A percentile compares a stretch with the other conserved stretches of the same genome.
Conservation (phyloP, 2,329 filamentous ascomycete species). For the Cladobotryum protrusum region DNA sequence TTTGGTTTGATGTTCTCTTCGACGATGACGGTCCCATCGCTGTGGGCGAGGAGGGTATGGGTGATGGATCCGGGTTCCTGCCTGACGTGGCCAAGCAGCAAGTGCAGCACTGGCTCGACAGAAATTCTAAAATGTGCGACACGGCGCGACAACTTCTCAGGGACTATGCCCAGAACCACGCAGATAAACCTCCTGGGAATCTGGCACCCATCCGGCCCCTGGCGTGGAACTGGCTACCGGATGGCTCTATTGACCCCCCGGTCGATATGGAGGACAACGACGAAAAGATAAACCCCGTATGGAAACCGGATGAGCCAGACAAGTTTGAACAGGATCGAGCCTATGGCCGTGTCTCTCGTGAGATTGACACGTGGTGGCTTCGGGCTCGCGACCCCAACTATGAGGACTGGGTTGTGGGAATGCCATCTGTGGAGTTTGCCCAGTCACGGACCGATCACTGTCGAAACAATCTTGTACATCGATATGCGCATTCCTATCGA, state of each 20-base stretch:
- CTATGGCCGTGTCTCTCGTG: conserved; percentile 56
- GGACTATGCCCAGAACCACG: conserved; percentile 47
- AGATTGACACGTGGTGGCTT: conserved; percentile 61
- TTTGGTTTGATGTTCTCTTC: conserved; percentile 61
- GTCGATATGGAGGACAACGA: conserved; percentile 31
- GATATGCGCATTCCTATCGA: conserved; percentile 43
- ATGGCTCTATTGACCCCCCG: conserved; percentile 24
- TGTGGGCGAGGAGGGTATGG: conserved; percentile 45
- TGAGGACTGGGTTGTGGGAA: conserved; percentile 50
- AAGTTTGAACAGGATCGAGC: conserved; percentile 53
- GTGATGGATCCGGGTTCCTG: conserved; percentile 47
- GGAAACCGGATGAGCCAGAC: conserved; percentile 46
- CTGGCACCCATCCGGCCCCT: conserved; percentile 45
- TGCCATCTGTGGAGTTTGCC: conserved; percentile 56
- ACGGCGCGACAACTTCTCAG: conserved; percentile 48
- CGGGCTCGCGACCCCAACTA: conserved; percentile 54
- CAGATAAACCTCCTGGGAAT: conserved; percentile 43
- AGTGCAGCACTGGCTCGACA: conserved; percentile 56
- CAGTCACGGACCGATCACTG: conserved; percentile 52
- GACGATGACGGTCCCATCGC: conserved; percentile 47
- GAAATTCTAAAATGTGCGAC: conserved; percentile 54
- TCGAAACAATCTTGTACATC: conserved; percentile 52
- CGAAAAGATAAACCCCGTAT: conserved; percentile 41
- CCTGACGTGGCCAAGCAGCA: conserved; percentile 53
- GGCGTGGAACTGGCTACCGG: conserved; percentile 51